A percentile compares a stretch with the other conserved stretches of the same genome.
phyloP scores from a whole-genome alignment of 1,284 basidiomycete genomes.

The Marasmius sp. region DNA sequence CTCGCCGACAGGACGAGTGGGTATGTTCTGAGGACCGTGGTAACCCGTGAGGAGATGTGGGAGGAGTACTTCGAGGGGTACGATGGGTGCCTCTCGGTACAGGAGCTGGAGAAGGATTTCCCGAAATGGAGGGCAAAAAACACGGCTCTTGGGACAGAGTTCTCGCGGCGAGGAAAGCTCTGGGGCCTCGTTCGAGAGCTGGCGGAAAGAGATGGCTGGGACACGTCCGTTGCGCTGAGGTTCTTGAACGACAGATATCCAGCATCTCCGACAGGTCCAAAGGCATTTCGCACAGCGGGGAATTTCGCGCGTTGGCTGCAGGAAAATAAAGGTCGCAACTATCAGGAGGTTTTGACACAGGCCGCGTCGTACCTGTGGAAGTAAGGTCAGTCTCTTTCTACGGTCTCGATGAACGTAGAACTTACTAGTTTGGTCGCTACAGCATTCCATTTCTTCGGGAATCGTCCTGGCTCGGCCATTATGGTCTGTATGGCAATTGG shows the following conservation, averaged over 20 bases:
- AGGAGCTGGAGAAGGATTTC: neutral
- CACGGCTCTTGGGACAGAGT: neutral
- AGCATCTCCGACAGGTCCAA: neutral
- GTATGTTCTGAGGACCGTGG: neutral
- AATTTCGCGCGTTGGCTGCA: neutral
- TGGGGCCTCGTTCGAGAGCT: neutral
- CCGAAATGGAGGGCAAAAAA: neutral
- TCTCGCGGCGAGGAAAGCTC: neutral
- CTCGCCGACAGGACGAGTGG: neutral
- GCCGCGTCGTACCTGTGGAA: too few relatives aligned
- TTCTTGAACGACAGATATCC: neutral
- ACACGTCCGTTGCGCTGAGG: neutral
- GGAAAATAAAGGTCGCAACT: neutral
- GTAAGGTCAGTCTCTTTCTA: too few relatives aligned
- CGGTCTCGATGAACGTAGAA: too few relatives aligned
- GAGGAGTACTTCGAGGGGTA: neutral
- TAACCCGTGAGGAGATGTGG: neutral
- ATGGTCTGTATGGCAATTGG: too few relatives aligned
- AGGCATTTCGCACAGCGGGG: neutral
- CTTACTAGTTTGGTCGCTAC: too few relatives aligned
- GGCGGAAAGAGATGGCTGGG: neutral
- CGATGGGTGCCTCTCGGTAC: neutral
- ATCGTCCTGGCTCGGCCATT: too few relatives aligned
- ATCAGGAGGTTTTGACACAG: too few relatives aligned
- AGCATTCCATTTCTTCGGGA: too few relatives aligned